A percentile compares a stretch with the other conserved stretches of the same genome.
Evolutionary conservation across 352 stramenopile genomes (phyloP).

Genomic region (Aphanomyces cochlioides): DNA sequence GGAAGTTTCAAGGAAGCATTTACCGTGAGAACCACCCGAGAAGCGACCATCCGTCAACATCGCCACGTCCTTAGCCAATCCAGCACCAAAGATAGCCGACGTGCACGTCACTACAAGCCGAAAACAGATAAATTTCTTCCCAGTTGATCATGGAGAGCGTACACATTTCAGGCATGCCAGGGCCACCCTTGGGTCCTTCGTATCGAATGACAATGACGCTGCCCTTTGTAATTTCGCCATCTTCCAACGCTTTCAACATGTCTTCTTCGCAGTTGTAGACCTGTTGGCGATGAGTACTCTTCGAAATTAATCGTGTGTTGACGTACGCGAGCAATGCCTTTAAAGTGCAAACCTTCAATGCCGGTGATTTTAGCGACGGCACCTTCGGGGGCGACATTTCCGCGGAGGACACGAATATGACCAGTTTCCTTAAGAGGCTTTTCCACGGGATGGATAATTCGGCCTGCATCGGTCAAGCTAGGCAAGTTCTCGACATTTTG

Average conservation of each 20-base stretch:
- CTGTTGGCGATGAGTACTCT: constrained; percentile 22
- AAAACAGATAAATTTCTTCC: background rate
- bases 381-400: constrained; percentile 94
- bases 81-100: constrained; percentile 97
- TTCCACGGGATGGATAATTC: constrained; percentile 95
- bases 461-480: constrained; percentile 91
- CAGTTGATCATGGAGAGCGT: constrained; percentile 36
- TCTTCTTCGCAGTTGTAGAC: constrained; percentile 97
- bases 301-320: background rate
- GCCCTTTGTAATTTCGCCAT: constrained; percentile 92
- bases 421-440: constrained; percentile 90
- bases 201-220: constrained; percentile 99
- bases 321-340: constrained; percentile 44
- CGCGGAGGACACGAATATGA: constrained; percentile 97
- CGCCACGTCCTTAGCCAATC: constrained; percentile 94
- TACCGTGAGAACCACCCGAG: constrained; percentile 93
- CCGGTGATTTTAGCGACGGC: constrained; percentile 95
- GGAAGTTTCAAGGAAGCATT: background rate
- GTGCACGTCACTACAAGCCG: constrained; percentile 86
- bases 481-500: constrained; percentile 96
- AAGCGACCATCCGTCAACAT: constrained; percentile 98
- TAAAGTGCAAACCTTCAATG: constrained; percentile 87
- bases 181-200: constrained; percentile 96
- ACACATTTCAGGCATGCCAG: constrained; percentile 97
- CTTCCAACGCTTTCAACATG: constrained; percentile 90